A percentile compares a stretch with the other conserved stretches of the same genome.
Conservation (phyloP, 352 stramenopile species). For the Pythium sukuiense region DNA sequence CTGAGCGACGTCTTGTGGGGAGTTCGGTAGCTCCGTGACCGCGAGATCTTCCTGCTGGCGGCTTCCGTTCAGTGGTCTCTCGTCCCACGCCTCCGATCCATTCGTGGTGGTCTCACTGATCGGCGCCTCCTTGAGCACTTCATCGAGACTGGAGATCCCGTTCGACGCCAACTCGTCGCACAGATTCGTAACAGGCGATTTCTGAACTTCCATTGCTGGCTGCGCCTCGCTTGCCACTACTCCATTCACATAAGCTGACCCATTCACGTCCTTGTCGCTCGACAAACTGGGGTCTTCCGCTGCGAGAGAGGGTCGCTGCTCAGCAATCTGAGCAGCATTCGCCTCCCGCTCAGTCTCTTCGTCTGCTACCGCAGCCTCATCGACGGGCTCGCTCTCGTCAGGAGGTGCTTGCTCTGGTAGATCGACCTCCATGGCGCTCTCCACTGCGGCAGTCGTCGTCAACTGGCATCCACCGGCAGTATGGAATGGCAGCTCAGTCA, state of each 20-base stretch:
- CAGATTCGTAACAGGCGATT: slow-evolving; percentile 10
- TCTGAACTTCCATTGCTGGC: background rate
- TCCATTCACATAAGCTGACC: background rate
- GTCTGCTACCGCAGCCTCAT: background rate
- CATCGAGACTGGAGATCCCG: slow-evolving; percentile 12
- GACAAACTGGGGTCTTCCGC: background rate
- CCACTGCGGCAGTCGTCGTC: background rate
- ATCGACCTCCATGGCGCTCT: background rate
- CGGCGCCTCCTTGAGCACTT: background rate
- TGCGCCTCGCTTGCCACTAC: background rate
- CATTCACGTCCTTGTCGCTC: background rate
- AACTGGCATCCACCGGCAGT: slow-evolving; percentile 9
- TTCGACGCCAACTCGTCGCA: slow-evolving; percentile 19
- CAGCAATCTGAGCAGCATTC: background rate
- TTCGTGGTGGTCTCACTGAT: background rate
- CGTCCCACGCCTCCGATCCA: slow-evolving; percentile 3
- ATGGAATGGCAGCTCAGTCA: slow-evolving; percentile 41
- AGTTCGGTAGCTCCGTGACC: background rate
- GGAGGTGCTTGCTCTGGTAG: background rate
- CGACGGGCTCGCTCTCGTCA: background rate
- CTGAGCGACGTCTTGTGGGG: background rate
- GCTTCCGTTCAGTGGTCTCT: slow-evolving; percentile 16
- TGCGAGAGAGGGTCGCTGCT: background rate
- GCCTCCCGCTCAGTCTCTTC: background rate
- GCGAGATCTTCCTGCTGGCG: background rate